Base-by-base conservation (phyloP, 192 early-diverging fungal genomes). In the Thamnidium elegans region DNA sequence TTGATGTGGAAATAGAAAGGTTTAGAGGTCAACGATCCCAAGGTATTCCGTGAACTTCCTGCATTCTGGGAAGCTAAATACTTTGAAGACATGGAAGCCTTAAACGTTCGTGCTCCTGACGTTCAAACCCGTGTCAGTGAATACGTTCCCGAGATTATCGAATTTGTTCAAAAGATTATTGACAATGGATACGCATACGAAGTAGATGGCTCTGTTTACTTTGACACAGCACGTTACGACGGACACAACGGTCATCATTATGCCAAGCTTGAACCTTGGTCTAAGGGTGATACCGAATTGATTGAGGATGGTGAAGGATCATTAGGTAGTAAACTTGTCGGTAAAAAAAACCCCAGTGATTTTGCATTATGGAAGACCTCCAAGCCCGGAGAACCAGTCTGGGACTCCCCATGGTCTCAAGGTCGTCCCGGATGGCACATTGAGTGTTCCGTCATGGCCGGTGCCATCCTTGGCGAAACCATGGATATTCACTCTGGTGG, bases 381-480 rank as follows among this genome's bases (percentile, higher is more conserved):
- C 23, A 97, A 96, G 82, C 82, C 90, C 0, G 95, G 95, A 52
- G 97, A 99, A 75, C 97, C 97, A 10, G 73, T 79, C 20, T 99
- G 96, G 96, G 71, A 86, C 15, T 95, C 93, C 14, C 92, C 94
- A 15, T 99, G 96, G 96, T 89, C 88, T 17, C 67, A 78, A 51
- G 97, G 97, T 14, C 91, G 97, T 43, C 97, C 97, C 7, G 97
- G 97, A 34, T 99, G 97, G 97, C 97, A 99, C 68, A 99, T 99
- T 81, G 97, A 99, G 82, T 99, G 97, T 87, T 95, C 93, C 20
- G 97, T 88, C 39, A 99, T 99, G 97, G 95, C 95, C 17, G 90
- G 90, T 67, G 94, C 91, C 68, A 83, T 97, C 21, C 75, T 98
- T 55, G 95, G 93, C 15, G 76, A 85, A 36, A 81, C 87, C 26